These are phyloP conservation scores for Auriscalpium microsporum DNA, from an alignment of 768 basidiomycete genomes.

Conservation along the genomic window DNA sequence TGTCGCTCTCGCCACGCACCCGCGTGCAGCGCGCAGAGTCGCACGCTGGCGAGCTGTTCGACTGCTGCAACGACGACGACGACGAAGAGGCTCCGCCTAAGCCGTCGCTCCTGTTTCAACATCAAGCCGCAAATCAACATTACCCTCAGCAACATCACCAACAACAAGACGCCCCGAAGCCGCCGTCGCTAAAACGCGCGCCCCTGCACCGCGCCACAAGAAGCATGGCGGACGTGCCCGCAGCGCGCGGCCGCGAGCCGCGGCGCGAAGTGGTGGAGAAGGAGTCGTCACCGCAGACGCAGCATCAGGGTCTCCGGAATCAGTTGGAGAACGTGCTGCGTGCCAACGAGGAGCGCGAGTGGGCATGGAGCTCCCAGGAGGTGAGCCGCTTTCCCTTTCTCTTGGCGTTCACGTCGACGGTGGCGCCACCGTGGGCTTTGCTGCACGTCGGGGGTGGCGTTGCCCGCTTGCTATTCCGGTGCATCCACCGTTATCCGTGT, in stretches of 20 bases:
- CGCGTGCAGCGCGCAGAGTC: slow-evolving; percentile 10
- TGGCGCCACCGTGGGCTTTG: too few relatives aligned
- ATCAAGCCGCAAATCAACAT: neutral
- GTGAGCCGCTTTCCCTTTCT: slow-evolving; percentile 1
- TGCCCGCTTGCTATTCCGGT: too few relatives aligned
- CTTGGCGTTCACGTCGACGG: neutral
- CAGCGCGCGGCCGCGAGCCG: slow-evolving; percentile 9
- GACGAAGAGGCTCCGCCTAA: slow-evolving; percentile 23
- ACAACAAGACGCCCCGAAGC: slow-evolving; percentile 2
- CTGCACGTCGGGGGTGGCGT: too few relatives aligned
- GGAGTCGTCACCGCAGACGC: slow-evolving; percentile 20
- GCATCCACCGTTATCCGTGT: too few relatives aligned
- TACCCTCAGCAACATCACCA: slow-evolving; percentile 2
- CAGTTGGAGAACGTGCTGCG: slow-evolving; percentile 46
- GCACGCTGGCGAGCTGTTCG: slow-evolving; percentile 9
- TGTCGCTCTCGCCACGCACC: slow-evolving; percentile 17
- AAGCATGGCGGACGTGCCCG: slow-evolving; percentile 13
- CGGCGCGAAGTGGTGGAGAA: slow-evolving; percentile 21
- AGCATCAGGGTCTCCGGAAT: slow-evolving; percentile 44
- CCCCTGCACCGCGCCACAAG: slow-evolving; percentile 7
- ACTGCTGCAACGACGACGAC: slow-evolving; percentile 19
- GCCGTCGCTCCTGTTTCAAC: slow-evolving; percentile 18
- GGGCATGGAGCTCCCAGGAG: slow-evolving; percentile 13
- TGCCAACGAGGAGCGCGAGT: slow-evolving; percentile 12
- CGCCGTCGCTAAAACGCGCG: neutral